Evolutionary conservation across 2,329 filamentous ascomycete genomes (phyloP).

Genomic region (Xylaria sp.): DNA sequence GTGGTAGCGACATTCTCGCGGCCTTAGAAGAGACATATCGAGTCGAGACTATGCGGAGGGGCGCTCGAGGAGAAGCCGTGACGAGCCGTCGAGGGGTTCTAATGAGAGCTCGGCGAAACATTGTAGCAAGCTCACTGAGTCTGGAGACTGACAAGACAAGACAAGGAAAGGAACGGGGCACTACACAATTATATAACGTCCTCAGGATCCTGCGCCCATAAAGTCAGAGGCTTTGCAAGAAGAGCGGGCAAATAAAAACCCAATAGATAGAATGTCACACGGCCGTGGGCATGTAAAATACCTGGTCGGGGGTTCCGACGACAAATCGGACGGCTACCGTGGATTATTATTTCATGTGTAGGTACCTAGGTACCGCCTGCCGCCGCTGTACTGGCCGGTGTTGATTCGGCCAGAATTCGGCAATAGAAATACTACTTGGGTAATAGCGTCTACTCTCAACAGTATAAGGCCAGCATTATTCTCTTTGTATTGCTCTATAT

Average conservation of each 20-base stretch:
- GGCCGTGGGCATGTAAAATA: slow-evolving; percentile 18
- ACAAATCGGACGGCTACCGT: slow-evolving; percentile 26
- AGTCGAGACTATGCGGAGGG: slow-evolving; percentile 36
- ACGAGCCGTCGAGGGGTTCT: slow-evolving; percentile 44
- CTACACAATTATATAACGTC: neutral
- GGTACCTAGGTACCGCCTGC: too few relatives aligned
- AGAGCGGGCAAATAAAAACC: neutral
- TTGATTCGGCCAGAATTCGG: neutral
- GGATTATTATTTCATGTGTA: neutral
- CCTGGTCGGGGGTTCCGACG: slow-evolving; percentile 31
- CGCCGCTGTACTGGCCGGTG: neutral
- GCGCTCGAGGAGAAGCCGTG: slow-evolving; percentile 39
- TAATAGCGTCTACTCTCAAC: neutral
- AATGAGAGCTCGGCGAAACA: slow-evolving; percentile 47
- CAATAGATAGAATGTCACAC: slow-evolving; percentile 12
- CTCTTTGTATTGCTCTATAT: neutral
- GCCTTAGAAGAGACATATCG: slow-evolving; percentile 55
- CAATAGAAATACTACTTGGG: neutral
- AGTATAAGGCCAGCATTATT: neutral
- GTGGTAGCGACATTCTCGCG: slow-evolving; percentile 64
- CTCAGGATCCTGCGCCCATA: neutral
- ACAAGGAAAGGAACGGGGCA: slow-evolving; percentile 3
- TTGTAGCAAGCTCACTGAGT: slow-evolving; percentile 28
- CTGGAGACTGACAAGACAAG: neutral
- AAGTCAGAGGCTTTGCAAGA: neutral